Percentiles rank a stretch among this genome's conserved stretches.
phyloP scores from a whole-genome alignment of 139 green algal species.

The Nannochloris sp. region DNA sequence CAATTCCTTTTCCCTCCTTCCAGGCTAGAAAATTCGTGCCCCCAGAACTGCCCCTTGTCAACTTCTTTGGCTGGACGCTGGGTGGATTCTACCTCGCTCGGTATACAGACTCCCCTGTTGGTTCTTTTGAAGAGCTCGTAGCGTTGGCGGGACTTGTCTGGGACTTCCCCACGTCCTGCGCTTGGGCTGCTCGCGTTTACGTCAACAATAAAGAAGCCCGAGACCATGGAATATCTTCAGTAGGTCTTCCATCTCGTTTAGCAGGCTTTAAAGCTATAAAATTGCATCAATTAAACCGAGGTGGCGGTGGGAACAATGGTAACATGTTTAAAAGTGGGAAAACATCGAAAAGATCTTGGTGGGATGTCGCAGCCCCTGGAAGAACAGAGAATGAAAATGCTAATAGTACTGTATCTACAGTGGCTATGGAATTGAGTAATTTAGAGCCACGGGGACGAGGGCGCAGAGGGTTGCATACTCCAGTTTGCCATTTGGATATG shows the following conservation, averaged over 20 bases:
- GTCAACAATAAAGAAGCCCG: conserved; percentile 74
- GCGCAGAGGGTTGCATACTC: conserved; percentile 3
- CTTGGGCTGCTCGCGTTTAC: conserved; percentile 85
- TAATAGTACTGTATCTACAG: too few species aligned
- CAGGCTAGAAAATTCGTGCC: conserved; percentile 81
- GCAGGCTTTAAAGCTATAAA: conserved; percentile 51
- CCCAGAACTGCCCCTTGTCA: conserved; percentile 69
- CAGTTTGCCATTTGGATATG: conserved; percentile 52
- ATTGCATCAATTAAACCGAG: too few species aligned
- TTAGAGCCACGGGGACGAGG: neutral
- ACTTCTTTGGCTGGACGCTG: conserved; percentile 83
- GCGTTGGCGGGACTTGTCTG: conserved; percentile 84
- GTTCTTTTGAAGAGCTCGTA: conserved; percentile 88
- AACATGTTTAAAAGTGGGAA: too few species aligned
- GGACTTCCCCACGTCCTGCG: conserved; percentile 90
- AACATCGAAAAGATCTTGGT: too few species aligned
- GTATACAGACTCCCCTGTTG: conserved; percentile 82
- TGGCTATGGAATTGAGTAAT: too few species aligned
- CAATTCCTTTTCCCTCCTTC: neutral
- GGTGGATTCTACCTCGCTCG: conserved; percentile 89
- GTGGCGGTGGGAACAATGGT: too few species aligned
- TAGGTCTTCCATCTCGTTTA: conserved; percentile 77
- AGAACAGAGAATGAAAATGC: too few species aligned
- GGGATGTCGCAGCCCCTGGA: too few species aligned
- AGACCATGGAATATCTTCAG: conserved; percentile 61